phyloP scores from a whole-genome alignment of 2,329 filamentous ascomycete genomes.

The Aureobasidium namibiae region DNA sequence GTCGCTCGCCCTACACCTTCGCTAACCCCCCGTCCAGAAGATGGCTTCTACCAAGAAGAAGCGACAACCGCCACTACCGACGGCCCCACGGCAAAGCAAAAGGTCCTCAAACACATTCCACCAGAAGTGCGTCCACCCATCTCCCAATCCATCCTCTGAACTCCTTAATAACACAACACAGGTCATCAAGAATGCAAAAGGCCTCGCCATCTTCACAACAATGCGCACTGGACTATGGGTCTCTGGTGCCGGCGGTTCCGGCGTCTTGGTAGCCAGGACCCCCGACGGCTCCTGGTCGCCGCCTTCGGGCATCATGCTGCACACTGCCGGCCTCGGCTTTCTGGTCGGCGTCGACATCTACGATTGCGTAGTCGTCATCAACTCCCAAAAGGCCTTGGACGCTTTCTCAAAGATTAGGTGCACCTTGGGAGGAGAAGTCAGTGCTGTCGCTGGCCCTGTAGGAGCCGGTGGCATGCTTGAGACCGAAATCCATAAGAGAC shows the following conservation, averaged over 20 bases:
- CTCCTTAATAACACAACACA: conserved; percentile 22
- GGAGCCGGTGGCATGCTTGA: conserved; percentile 63
- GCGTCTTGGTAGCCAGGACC: conserved; percentile 74
- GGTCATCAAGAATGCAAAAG: conserved; percentile 82
- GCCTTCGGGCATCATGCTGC: conserved; percentile 81
- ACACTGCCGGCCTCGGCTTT: conserved; percentile 83
- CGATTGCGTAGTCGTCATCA: conserved; percentile 90
- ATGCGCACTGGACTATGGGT: conserved; percentile 92
- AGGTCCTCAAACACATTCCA: conserved; percentile 74
- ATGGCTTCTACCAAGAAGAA: conserved; percentile 60
- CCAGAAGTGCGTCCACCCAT: conserved; percentile 34
- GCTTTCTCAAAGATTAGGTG: conserved; percentile 72
- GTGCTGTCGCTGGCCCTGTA: conserved; percentile 67
- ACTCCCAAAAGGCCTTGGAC: conserved; percentile 74
- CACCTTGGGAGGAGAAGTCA: conserved; percentile 74
- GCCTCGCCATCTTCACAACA: conserved; percentile 87
- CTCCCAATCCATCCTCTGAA: neutral
- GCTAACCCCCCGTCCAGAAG: conserved; percentile 36
- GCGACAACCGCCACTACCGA: conserved; percentile 35
- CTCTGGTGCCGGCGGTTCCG: conserved; percentile 82
- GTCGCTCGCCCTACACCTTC: neutral
- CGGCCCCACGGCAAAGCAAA: conserved; percentile 52
- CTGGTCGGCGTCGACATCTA: conserved; percentile 90
- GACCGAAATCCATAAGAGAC: conserved; percentile 49
- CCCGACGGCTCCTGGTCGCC: conserved; percentile 86